Base-by-base conservation (phyloP, 2,329 filamentous ascomycete genomes). In the Lasiodiplodia gonubiensis region DNA sequence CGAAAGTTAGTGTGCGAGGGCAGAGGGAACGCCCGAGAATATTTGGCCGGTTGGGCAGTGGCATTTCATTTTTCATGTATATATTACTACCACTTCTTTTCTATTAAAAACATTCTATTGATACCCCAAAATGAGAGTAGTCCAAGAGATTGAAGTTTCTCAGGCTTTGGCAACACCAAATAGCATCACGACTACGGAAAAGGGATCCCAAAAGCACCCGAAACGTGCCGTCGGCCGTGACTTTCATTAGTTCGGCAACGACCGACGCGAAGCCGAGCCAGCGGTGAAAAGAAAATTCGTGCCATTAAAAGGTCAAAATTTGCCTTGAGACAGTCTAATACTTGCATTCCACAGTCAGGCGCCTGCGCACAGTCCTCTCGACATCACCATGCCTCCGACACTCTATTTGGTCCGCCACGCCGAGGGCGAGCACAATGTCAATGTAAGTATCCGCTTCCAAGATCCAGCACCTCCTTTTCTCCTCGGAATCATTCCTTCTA, bases 371-470 rank as follows among this genome's bases (percentile, higher is more conserved):
- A 57, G 21, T 51, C 52, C 48, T 39, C 55, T 23, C 35, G 39
- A 21, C n/a, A 79, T 80, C 55, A 35, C 30, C 37, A 80, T 80
- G 78, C 68, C 77, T 16, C 75, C 76, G 8, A 86, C 83, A 52
- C 81, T 92, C 70, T 87, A 91, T 78, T 83, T 90, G 71, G 86
- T 93, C 73, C 90, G 91, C 79, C 90, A 93, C 78, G 90, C 89
- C 14, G 79, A 84, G 76, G 93, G 92, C 80, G 88, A 87, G 76
- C 94, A 97, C 85, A 97, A 97, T 79, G 69, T 72, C 21, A 75
- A 73, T 21, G 75, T 76, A 70, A 61, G 72, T 23, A 33, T n/a
- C 25, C 18, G 12, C 27, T 35, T 16, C 14, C 2, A 10, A 14
- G 16, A 18, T 18, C 18, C n/a, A 39, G 23, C 6, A n/a, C 12